Evolutionary conservation across 169 alveolate species (phyloP).

Genomic region (Plasmodium yoelii): DNA sequence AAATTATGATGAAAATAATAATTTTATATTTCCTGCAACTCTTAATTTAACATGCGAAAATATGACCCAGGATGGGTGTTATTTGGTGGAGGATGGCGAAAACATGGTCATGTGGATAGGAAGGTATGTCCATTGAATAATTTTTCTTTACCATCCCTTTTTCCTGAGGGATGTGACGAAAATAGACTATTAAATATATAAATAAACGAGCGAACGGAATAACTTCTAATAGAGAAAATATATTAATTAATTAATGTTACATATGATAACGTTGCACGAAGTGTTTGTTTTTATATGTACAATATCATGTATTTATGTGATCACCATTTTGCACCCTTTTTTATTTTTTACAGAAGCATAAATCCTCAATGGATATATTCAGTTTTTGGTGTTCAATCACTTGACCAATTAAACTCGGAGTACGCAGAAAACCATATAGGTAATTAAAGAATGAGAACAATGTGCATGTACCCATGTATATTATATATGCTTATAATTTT

Average conservation of each 20-base stretch:
- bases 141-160: neutral
- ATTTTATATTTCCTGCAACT: slow-evolving; percentile 77
- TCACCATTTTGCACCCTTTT: neutral
- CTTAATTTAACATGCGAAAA: slow-evolving; percentile 87
- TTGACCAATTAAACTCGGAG: slow-evolving; percentile 87
- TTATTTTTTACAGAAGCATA: slow-evolving; percentile 73
- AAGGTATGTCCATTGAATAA: slow-evolving; percentile 67
- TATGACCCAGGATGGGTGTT: slow-evolving; percentile 90
- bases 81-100: slow-evolving; percentile 92
- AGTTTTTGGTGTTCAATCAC: slow-evolving; percentile 86
- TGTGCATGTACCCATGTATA: neutral
- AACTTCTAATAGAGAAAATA: too few relatives aligned
- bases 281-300: neutral
- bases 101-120: slow-evolving; percentile 92
- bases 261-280: too few relatives aligned
- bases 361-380: slow-evolving; percentile 87
- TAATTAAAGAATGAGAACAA: slow-evolving; percentile 17
- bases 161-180: neutral
- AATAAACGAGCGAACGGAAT: too few relatives aligned
- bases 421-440: slow-evolving; percentile 86
- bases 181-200: too few relatives aligned
- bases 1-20: slow-evolving; percentile 72
- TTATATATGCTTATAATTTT: neutral
- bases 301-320: neutral
- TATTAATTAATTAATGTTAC: too few relatives aligned